Evolutionary conservation across 2,329 filamentous ascomycete species (phyloP).

Genomic region (Neofusicoccum ribis): DNA sequence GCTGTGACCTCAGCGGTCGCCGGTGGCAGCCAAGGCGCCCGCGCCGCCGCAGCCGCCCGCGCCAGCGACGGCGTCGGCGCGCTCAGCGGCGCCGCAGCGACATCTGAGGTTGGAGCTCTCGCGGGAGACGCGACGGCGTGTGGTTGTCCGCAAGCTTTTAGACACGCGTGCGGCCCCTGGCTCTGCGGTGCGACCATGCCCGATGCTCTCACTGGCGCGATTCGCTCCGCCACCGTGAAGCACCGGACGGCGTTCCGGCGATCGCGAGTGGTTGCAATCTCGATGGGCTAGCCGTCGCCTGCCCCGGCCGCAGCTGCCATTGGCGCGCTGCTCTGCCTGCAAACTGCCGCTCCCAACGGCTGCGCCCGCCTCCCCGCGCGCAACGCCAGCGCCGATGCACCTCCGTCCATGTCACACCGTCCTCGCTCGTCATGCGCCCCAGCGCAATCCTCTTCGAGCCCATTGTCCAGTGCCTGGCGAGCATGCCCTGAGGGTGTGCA

Average conservation of each 20-base stretch:
- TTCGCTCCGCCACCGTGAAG: neutral
- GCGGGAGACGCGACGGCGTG: neutral
- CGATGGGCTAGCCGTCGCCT: neutral
- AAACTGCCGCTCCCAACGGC: neutral
- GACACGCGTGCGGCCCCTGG: neutral
- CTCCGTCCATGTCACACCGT: neutral
- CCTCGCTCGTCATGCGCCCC: neutral
- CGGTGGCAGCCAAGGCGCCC: neutral
- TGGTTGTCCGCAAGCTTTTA: neutral
- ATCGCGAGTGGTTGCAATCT: neutral
- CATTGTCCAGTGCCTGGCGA: neutral
- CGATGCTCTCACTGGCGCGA: neutral
- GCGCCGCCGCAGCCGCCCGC: too few relatives aligned
- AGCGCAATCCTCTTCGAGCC: neutral
- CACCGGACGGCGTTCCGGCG: neutral
- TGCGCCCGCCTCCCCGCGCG: too few relatives aligned
- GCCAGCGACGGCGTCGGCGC: too few relatives aligned
- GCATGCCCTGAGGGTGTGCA: constrained; percentile 1
- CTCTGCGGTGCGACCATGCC: constrained; percentile 7
- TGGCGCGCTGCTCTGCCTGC: neutral
- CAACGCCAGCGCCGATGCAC: too few relatives aligned
- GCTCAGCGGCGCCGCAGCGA: too few relatives aligned
- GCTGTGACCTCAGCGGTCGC: neutral
- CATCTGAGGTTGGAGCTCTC: neutral
- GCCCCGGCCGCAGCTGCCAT: neutral